Base-by-base conservation (phyloP, 2,329 filamentous ascomycete genomes). In the Fusarium keratoplasticum region DNA sequence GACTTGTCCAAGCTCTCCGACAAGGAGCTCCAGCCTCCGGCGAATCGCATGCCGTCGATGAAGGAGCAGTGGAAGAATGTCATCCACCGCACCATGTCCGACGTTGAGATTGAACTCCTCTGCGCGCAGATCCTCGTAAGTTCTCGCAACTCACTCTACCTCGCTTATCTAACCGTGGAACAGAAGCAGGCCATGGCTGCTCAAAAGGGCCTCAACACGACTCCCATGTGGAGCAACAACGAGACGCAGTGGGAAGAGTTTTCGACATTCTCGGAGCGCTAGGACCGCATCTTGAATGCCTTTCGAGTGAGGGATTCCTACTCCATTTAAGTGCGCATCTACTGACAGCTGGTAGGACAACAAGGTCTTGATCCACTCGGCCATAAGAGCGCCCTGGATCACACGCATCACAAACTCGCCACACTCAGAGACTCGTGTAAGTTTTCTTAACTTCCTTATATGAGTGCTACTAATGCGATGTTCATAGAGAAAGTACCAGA, bases 181-280 rank as follows among this genome's bases (percentile, higher is more conserved):
- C 38, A 75, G 76, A 42, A 76, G 9, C 60, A 76, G 31, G 71
- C 76, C 11, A 71, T 74, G 4, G 16, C 58, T 11, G 68, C 74
- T 0, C 76, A 78, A 27, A 58, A 72, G 58, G 76, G 76, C 3
- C 29, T 47, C 5, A 78, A 76, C 59, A 60, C 35, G n/a, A 42
- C 74, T 33, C 76, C 76, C 1, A 50, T 78, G 1, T 78, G 74
- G 76, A 77, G 76, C 11, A 66, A 69, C 52, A 69, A 66, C 14
- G 76, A 78, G n/a, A 61, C 74, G 16, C 70, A 76, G 40, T 76
- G 76, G 72, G 76, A 78, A 47, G 69, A 78, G 66, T 77, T 70
- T 47, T 67, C 54, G 20, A 75, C 66, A 36, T 78, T 78, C 63
- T 69, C 63, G 66, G 74, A 76, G 70, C 76, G 76, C 61, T 78